Percentiles rank a stretch among this genome's conserved stretches.
Evolutionary conservation across 78 protist species (phyloP).

Genomic region (Dictyostelium citrinum): DNA sequence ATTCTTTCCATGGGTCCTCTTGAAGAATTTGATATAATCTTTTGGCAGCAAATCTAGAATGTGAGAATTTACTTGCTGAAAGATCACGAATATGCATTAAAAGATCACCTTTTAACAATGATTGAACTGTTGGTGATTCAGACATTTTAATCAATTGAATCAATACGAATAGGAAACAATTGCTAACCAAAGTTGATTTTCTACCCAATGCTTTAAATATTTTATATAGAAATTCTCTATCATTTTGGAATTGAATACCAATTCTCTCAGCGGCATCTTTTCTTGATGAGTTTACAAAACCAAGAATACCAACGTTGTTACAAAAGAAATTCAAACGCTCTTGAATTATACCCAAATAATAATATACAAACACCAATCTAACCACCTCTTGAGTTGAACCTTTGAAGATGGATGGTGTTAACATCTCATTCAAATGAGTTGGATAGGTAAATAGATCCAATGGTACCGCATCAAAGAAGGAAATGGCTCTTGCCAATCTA

Average conservation of each 20-base stretch:
- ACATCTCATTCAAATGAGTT: constrained; percentile 35
- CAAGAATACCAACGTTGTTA: background rate
- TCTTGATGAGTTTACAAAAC: background rate
- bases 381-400: constrained; percentile 59
- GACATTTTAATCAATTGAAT: constrained; percentile 53
- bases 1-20: constrained; percentile 64
- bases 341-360: constrained; percentile 52
- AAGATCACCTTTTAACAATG: constrained; percentile 23
- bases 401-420: constrained; percentile 26
- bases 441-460: constrained; percentile 51
- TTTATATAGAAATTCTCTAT: constrained; percentile 5
- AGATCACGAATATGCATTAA: constrained; percentile 37
- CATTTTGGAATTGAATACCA: constrained; percentile 24
- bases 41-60: constrained; percentile 60
- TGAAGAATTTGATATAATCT: constrained; percentile 31
- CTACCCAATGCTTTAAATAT: constrained; percentile 55
- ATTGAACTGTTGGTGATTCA: constrained; percentile 26
- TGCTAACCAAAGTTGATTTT: background rate
- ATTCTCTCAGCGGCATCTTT: constrained; percentile 22
- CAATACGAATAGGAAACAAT: constrained; percentile 39
- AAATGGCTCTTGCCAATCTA: constrained; percentile 3
- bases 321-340: constrained; percentile 35
- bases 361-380: constrained; percentile 51
- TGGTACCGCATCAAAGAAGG: constrained; percentile 68
- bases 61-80: constrained; percentile 24